phyloP scores from a whole-genome alignment of 768 basidiomycete species.

The Calocybe cyanea region DNA sequence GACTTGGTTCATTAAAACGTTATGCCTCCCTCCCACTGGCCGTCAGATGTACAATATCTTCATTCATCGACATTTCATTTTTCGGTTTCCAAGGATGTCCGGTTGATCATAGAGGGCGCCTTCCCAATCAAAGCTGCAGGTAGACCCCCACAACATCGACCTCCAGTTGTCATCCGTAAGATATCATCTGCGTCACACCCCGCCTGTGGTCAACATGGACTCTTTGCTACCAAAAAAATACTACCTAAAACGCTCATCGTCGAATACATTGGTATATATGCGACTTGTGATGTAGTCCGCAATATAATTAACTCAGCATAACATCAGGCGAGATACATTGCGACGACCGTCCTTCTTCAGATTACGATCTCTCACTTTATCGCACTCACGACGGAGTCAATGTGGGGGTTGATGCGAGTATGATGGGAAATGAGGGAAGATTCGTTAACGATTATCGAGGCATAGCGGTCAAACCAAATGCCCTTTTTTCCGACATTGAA shows the following conservation, averaged over 20 bases:
- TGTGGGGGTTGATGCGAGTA: slow-evolving; percentile 75
- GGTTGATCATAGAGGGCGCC: slow-evolving; percentile 32
- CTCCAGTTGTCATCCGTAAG: slow-evolving; percentile 49
- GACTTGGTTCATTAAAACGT: no score
- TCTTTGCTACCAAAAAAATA: slow-evolving; percentile 77
- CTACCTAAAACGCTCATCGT: slow-evolving; percentile 62
- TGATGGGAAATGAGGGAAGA: slow-evolving; percentile 80
- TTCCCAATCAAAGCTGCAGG: slow-evolving; percentile 4
- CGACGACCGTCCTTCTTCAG: slow-evolving; percentile 66
- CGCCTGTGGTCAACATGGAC: slow-evolving; percentile 70
- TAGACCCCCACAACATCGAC: slow-evolving; percentile 10
- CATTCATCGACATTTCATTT: slow-evolving; percentile 48
- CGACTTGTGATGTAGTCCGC: neutral
- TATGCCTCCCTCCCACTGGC: slow-evolving; percentile 27
- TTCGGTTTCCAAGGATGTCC: slow-evolving; percentile 46
- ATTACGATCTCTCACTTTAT: slow-evolving; percentile 86
- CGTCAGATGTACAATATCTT: slow-evolving; percentile 53
- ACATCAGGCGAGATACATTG: slow-evolving; percentile 73
- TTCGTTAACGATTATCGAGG: slow-evolving; percentile 93
- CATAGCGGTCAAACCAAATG: slow-evolving; percentile 65
- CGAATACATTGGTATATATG: slow-evolving; percentile 59
- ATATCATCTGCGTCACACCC: slow-evolving; percentile 65
- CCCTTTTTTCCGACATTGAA: slow-evolving; percentile 58
- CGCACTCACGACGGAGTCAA: slow-evolving; percentile 52
- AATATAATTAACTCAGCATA: slow-evolving; percentile 6